Evolutionary conservation across 1,139 yeast genomes (phyloP).

Genomic region (Candida sp.): DNA sequence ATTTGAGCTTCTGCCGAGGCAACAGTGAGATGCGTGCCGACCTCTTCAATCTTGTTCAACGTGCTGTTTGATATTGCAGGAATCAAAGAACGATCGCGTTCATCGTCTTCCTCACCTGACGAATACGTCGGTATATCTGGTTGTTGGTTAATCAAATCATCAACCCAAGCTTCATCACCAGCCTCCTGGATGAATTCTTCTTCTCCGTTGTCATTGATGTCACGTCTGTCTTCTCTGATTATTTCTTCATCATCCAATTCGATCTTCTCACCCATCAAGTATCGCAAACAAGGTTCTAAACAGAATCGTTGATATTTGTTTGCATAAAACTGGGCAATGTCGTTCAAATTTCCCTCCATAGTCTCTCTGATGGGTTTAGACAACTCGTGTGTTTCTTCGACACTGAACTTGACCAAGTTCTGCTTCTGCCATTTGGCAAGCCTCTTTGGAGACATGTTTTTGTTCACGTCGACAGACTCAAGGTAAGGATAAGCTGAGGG

Average conservation of each 20-base stretch:
- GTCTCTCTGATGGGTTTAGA: constrained; percentile 48
- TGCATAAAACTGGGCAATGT: constrained; percentile 62
- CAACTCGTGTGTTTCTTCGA: constrained; percentile 82
- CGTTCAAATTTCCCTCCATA: constrained; percentile 53
- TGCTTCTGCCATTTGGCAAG: constrained; percentile 25
- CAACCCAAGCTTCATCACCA: constrained; percentile 51
- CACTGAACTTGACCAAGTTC: constrained; percentile 47
- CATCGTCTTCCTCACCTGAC: constrained; percentile 33
- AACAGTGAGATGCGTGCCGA: no score
- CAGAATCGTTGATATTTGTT: constrained; percentile 64
- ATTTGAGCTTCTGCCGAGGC: background rate
- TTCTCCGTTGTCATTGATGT: constrained; percentile 24
- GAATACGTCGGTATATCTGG: constrained; percentile 25
- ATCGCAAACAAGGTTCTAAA: constrained; percentile 80
- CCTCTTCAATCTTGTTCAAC: constrained; percentile 1
- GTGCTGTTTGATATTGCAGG: constrained; percentile 18
- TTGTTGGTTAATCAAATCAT: constrained; percentile 45
- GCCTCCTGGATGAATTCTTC: constrained; percentile 30
- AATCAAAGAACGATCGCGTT: constrained; percentile 27
- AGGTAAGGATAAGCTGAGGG: constrained; percentile 74
- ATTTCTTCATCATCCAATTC: constrained; percentile 44
- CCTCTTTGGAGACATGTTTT: constrained; percentile 20
- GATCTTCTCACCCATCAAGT: constrained; percentile 81
- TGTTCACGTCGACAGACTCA: constrained; percentile 44
- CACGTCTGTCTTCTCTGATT: constrained; percentile 21